A percentile compares a stretch with the other conserved stretches of the same genome.
Conservation (phyloP, 2,329 filamentous ascomycete species). For the Metarhizium rileyi region DNA sequence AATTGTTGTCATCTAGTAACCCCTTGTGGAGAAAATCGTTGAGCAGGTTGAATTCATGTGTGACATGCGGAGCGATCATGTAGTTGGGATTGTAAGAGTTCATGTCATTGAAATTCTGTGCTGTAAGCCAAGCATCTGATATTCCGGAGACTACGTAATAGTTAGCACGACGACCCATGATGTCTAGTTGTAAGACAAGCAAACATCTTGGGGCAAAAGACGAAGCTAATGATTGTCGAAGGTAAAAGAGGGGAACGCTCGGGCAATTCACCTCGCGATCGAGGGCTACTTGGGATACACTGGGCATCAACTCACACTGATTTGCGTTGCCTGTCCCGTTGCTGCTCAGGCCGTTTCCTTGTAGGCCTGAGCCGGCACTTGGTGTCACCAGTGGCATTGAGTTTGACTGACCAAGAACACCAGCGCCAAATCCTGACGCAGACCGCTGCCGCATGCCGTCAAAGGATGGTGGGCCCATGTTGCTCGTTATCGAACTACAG, state of each 20-base stretch:
- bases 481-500: conserved; percentile 45
- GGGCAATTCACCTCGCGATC: neutral
- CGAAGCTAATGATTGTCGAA: neutral
- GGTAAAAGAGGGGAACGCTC: neutral
- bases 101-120: conserved; percentile 86
- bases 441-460: conserved; percentile 25
- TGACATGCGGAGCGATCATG: conserved; percentile 87
- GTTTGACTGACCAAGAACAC: conserved; percentile 38
- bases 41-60: conserved; percentile 91
- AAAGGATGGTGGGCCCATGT: conserved; percentile 43
- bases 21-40: conserved; percentile 95
- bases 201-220: conserved; percentile 5
- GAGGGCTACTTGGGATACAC: conserved; percentile 1
- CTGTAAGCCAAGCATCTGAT: conserved; percentile 69
- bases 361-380: conserved; percentile 56
- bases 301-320: conserved; percentile 48
- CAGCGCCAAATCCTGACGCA: conserved; percentile 32
- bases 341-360: conserved; percentile 46
- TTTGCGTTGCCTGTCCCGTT: conserved; percentile 49
- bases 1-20: conserved; percentile 71
- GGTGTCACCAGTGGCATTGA: conserved; percentile 63
- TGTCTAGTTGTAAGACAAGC: conserved; percentile 7
- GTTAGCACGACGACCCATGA: conserved; percentile 7
- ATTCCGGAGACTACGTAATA: conserved; percentile 58
- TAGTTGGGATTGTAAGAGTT: conserved; percentile 88